Evolutionary conservation across 306 rosid species (phyloP).

Genomic region (Vachellia collinsii): DNA sequence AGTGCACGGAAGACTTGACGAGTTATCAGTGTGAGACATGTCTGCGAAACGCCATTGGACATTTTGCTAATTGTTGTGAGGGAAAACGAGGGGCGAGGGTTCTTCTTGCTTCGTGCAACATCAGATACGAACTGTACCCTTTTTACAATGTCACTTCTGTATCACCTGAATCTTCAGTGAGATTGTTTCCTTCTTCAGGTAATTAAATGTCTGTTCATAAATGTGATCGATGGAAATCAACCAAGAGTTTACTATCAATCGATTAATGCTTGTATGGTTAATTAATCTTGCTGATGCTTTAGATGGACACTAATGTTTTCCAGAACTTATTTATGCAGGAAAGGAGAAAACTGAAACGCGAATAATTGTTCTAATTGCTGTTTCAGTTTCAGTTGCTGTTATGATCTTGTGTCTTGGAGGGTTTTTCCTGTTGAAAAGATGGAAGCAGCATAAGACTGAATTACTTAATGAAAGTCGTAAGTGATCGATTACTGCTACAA

Average conservation of each 20-base stretch:
- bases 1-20: conserved; percentile 10
- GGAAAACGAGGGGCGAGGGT: conserved; percentile 45
- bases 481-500: background rate
- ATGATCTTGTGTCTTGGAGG: conserved; percentile 25
- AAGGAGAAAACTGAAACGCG: background rate
- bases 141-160: conserved; percentile 38
- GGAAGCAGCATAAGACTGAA: conserved; percentile 8
- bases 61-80: conserved; percentile 36
- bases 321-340: conserved; percentile 36
- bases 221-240: background rate
- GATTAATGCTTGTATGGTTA: background rate
- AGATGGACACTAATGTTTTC: background rate
- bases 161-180: background rate
- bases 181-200: conserved; percentile 25
- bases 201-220: background rate
- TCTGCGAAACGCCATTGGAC: conserved; percentile 33
- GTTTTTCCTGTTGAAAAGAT: conserved; percentile 21
- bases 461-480: conserved; percentile 36
- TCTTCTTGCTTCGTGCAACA: conserved; percentile 39
- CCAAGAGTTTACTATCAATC: too few species aligned
- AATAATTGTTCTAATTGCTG: conserved; percentile 32
- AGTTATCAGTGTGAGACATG: conserved; percentile 19
- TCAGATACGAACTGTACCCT: conserved; percentile 41
- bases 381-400: conserved; percentile 6
- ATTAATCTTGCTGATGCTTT: background rate